phyloP scores from a whole-genome alignment of 352 stramenopile genomes.

The Saprolegnia parasitica region DNA sequence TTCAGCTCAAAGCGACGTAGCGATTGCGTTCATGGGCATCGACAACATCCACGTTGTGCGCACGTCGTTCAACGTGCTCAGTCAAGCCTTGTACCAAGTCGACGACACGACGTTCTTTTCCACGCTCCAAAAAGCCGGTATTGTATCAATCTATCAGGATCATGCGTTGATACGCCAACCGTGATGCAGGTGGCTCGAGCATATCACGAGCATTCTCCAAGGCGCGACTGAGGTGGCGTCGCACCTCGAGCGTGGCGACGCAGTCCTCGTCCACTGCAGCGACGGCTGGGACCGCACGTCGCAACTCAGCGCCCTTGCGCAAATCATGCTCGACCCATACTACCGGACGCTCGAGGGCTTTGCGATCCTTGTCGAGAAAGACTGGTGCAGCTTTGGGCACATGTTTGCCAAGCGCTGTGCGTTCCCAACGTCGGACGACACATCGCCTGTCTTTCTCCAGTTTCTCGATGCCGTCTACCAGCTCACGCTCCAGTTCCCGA shows the following conservation, averaged over 20 bases:
- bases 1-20: too few species aligned
- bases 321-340: slow-evolving; percentile 84
- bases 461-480: slow-evolving; percentile 98
- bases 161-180: not conserved
- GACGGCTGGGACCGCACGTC: slow-evolving; percentile 99
- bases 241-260: slow-evolving; percentile 67
- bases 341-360: slow-evolving; percentile 75
- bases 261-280: slow-evolving; percentile 90
- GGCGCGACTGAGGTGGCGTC: slow-evolving; percentile 67
- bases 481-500: slow-evolving; percentile 94
- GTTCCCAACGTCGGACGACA: slow-evolving; percentile 86
- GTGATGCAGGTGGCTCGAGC: slow-evolving; percentile 58
- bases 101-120: slow-evolving; percentile 83
- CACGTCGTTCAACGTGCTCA: slow-evolving; percentile 58
- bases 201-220: slow-evolving; percentile 73
- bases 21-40: slow-evolving; percentile 84
- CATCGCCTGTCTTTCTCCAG: slow-evolving; percentile 98
- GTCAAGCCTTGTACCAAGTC: slow-evolving; percentile 74
- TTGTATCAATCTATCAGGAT: too few species aligned
- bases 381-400: slow-evolving; percentile 86
- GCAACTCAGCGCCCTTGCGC: slow-evolving; percentile 84
- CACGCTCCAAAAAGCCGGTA: slow-evolving; percentile 71
- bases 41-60: slow-evolving; percentile 86
- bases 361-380: slow-evolving; percentile 77
- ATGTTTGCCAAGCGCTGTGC: slow-evolving; percentile 80